Evolutionary conservation across 768 basidiomycete species (phyloP).

Genomic region (Mycena albidolilacea): DNA sequence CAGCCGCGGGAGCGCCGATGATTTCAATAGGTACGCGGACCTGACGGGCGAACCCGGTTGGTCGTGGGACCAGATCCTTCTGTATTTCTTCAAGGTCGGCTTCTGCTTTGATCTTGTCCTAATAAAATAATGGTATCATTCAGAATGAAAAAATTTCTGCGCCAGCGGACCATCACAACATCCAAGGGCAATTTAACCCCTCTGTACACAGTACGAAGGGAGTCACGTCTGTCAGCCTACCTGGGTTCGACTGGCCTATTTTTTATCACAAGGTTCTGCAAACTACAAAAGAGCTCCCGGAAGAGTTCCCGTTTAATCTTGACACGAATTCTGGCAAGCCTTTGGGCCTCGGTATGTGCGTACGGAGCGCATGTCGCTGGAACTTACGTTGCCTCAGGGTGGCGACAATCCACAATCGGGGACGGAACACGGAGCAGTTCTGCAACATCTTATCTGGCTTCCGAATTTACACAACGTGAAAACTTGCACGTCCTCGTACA

Average conservation of each 20-base stretch:
- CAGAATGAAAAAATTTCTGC: slow-evolving; percentile 55
- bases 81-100: slow-evolving; percentile 48
- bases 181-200: slow-evolving; percentile 55
- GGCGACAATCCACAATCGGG: slow-evolving; percentile 44
- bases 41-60: slow-evolving; percentile 52
- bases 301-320: slow-evolving; percentile 47
- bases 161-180: slow-evolving; percentile 35
- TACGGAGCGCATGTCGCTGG: background rate
- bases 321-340: slow-evolving; percentile 50
- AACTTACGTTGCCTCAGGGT: slow-evolving; percentile 34
- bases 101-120: background rate
- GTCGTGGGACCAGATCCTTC: slow-evolving; percentile 51
- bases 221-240: slow-evolving; percentile 48
- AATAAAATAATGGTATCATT: background rate
- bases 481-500: slow-evolving; percentile 34
- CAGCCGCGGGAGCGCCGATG: slow-evolving; percentile 49
- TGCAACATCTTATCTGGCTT: too few species aligned
- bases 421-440: slow-evolving; percentile 28
- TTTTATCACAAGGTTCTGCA: slow-evolving; percentile 46
- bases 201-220: slow-evolving; percentile 53
- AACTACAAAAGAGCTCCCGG: slow-evolving; percentile 47
- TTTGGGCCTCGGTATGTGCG: slow-evolving; percentile 44
- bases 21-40: slow-evolving; percentile 49
- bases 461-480: too few species aligned
- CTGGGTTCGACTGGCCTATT: slow-evolving; percentile 48